phyloP scores from a whole-genome alignment of 176 grass and related monocot species.

The Cocos nucifera region DNA sequence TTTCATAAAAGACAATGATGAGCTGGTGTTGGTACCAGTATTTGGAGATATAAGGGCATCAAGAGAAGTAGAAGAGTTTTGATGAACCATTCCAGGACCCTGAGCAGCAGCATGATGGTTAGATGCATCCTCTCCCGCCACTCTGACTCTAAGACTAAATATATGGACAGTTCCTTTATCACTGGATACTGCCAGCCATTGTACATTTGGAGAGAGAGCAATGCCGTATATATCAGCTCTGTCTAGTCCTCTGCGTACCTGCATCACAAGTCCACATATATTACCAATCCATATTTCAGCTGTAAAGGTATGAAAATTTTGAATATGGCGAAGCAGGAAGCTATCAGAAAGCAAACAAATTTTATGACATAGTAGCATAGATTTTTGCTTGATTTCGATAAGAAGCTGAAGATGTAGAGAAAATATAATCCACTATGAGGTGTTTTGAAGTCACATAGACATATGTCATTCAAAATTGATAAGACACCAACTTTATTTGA shows the following conservation, averaged over 20 bases:
- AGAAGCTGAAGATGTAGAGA: too few relatives aligned
- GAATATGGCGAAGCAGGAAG: too few relatives aligned
- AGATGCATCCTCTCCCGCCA: slow-evolving; percentile 20
- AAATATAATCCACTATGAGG: too few relatives aligned
- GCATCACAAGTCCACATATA: neutral
- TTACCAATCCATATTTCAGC: neutral
- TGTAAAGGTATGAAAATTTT: too few relatives aligned
- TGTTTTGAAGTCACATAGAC: too few relatives aligned
- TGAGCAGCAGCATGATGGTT: slow-evolving; percentile 20
- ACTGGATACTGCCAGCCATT: slow-evolving; percentile 70
- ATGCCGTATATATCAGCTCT: slow-evolving; percentile 70
- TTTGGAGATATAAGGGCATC: slow-evolving; percentile 22
- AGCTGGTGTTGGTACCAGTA: slow-evolving; percentile 34
- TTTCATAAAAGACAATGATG: slow-evolving; percentile 70
- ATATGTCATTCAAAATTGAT: too few relatives aligned
- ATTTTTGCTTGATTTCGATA: too few relatives aligned
- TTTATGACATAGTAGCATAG: too few relatives aligned
- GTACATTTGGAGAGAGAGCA: slow-evolving; percentile 42
- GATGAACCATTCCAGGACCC: slow-evolving; percentile 14
- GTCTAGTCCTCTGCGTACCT: slow-evolving; percentile 71
- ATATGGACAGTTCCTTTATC: slow-evolving; percentile 77
- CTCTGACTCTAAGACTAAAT: slow-evolving; percentile 41
- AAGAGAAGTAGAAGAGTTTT: slow-evolving; percentile 29
- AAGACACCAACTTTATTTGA: too few relatives aligned
- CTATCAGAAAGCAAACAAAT: too few relatives aligned